A percentile compares a stretch with the other conserved stretches of the same genome.
Evolutionary conservation across 768 basidiomycete species (phyloP).

Genomic region (Erythrobasidium yunnanense): DNA sequence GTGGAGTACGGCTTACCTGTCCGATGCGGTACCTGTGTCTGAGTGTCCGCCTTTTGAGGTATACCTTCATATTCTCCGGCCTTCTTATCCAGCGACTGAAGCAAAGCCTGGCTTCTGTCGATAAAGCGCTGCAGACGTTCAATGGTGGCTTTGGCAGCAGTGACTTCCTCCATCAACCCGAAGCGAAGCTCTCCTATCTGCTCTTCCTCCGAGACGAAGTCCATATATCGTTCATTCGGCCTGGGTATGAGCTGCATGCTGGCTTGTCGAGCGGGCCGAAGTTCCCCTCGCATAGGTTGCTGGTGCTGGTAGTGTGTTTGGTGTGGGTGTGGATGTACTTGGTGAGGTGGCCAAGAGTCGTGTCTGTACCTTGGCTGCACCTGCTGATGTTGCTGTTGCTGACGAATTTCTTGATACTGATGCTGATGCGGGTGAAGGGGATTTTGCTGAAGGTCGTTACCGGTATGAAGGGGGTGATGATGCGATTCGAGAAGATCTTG

Average conservation of each 20-base stretch:
- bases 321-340: too few relatives aligned
- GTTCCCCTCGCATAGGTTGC: too few relatives aligned
- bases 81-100: background rate
- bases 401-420: constrained; percentile 9
- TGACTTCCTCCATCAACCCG: background rate
- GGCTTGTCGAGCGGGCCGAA: constrained; percentile 1
- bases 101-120: background rate
- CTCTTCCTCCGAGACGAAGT: constrained; percentile 13
- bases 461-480: constrained; percentile 17
- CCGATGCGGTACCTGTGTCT: too few relatives aligned
- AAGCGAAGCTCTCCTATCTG: background rate
- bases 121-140: background rate
- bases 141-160: background rate
- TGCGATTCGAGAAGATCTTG: constrained; percentile 7
- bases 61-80: too few relatives aligned
- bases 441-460: background rate
- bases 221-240: too few relatives aligned
- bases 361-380: too few relatives aligned
- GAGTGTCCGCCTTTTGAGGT: too few relatives aligned
- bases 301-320: too few relatives aligned
- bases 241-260: too few relatives aligned
- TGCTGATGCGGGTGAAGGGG: background rate
- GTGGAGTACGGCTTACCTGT: too few relatives aligned
- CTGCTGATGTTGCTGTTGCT: too few relatives aligned
- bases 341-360: too few relatives aligned